Base-by-base conservation (phyloP, 352 stramenopile species). In the Phytophthora tentaculata region DNA sequence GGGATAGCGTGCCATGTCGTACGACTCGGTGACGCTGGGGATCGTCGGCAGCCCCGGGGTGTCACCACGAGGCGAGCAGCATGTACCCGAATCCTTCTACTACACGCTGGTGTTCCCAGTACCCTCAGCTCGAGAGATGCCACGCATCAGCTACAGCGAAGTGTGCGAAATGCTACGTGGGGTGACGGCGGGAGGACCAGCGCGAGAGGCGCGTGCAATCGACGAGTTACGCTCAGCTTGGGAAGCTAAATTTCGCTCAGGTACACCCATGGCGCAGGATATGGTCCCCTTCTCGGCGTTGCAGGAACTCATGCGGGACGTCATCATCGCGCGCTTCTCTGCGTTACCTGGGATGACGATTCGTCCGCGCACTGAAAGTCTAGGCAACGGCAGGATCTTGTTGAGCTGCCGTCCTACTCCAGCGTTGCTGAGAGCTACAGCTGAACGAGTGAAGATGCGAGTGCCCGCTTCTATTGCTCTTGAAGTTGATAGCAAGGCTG, bases 41-140 rank as follows among this genome's bases (percentile, higher is more conserved):
- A 45, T 74, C 8, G 49, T 56, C 26, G 47, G 65, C 7, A 89
- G 81, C 32, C 74, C 81, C 6, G 71, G 80, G 39, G 45, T 61
- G 32, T 90, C 81, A 8, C 84, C 86, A 5, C 81, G 80, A 9
- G 66, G 59, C 19, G 49, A 60, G 16, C 73, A 80, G 50, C 76
- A 57, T 51, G 77, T 37, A 7, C 14, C 5, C 12, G 59, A 71
- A 24, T 29, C 82, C 32, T 93, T 86, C 69, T 86, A 82, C 65
- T 95, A 95, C 76, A 89, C 82, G 35, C 70, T 95, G 24, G 82
- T 84, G 29, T 95, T 95, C 53, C 74, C 81, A 9, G 41, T 56
- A 24, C 8, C 20, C 3, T 57, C 22, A 20, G 19, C 45, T 47
- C 53, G 29, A 5, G 57, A 69, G 13, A 44, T 56, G 44, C 59